Conservation (phyloP, 2,329 filamentous ascomycete species). For the Xylariomycetidae sp. region DNA sequence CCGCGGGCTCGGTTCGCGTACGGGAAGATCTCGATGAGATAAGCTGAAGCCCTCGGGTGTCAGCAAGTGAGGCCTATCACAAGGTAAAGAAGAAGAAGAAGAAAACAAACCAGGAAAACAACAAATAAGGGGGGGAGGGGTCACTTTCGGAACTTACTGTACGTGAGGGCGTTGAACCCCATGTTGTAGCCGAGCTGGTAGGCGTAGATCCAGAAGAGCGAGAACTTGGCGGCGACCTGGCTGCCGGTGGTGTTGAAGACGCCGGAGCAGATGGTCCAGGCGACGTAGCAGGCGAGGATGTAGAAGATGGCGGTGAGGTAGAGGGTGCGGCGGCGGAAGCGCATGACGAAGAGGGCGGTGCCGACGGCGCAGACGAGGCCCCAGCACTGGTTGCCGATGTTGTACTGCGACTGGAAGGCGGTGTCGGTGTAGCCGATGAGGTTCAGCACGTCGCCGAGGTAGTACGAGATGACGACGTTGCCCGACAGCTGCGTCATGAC, state of each 20-base stretch:
- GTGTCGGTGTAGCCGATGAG: slow-evolving; percentile 41
- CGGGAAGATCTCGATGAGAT: slow-evolving; percentile 51
- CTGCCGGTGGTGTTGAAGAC: slow-evolving; percentile 23
- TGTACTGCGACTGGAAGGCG: slow-evolving; percentile 36
- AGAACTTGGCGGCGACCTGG: slow-evolving; percentile 30
- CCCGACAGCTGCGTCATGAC: slow-evolving; percentile 52
- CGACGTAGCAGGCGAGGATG: slow-evolving; percentile 50
- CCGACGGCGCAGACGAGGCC: slow-evolving; percentile 38
- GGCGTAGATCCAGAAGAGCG: slow-evolving; percentile 52
- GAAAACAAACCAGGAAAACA: neutral
- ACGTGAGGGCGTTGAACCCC: slow-evolving; percentile 57
- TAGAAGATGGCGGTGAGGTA: slow-evolving; percentile 46
- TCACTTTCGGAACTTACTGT: slow-evolving; percentile 36
- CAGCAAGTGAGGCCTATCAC: no score
- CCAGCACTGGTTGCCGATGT: slow-evolving; percentile 44
- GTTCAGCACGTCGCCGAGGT: slow-evolving; percentile 40
- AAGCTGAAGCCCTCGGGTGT: no score
- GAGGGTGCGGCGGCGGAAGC: slow-evolving; percentile 43
- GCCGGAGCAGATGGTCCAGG: slow-evolving; percentile 46
- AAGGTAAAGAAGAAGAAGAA: neutral
- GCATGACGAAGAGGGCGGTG: slow-evolving; percentile 38
- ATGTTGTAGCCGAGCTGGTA: slow-evolving; percentile 55
- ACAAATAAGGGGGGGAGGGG: neutral
- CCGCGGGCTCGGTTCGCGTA: slow-evolving; percentile 50
- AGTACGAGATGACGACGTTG: slow-evolving; percentile 45